Percentiles rank a stretch among this genome's conserved stretches.
phyloP scores from a whole-genome alignment of 1,284 basidiomycete genomes.

The Marasmius sp. region DNA sequence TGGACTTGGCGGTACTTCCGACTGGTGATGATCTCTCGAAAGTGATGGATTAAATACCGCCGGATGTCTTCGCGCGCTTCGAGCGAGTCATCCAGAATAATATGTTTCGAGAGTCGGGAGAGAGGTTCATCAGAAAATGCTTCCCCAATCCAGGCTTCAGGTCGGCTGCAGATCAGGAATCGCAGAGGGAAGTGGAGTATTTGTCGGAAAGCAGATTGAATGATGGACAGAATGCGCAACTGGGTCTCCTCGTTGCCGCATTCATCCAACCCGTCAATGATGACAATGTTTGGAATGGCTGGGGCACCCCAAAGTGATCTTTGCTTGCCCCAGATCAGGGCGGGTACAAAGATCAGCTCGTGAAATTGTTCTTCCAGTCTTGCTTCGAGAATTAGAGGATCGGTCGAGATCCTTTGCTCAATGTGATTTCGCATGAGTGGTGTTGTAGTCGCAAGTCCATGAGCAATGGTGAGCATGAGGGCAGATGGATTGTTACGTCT shows the following conservation, averaged over 20 bases:
- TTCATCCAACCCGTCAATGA: conserved; percentile 7
- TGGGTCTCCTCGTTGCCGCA: neutral
- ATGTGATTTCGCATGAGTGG: neutral
- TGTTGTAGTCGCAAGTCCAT: neutral
- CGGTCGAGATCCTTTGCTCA: neutral
- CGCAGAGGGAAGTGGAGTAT: conserved; percentile 16
- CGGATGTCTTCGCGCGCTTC: neutral
- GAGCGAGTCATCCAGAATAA: too few species aligned
- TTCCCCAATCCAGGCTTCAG: conserved; percentile 23
- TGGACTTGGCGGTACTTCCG: neutral
- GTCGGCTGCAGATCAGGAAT: conserved; percentile 24
- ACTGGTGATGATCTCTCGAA: neutral
- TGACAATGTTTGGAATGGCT: neutral
- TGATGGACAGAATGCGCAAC: neutral
- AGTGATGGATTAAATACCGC: neutral
- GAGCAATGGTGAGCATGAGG: conserved; percentile 2
- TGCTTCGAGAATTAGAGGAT: neutral
- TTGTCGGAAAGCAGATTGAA: neutral
- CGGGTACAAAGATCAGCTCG: neutral
- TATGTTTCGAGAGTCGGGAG: too few species aligned
- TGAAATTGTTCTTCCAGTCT: conserved; percentile 1
- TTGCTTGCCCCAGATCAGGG: neutral
- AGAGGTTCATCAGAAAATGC: too few species aligned
- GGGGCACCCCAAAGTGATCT: neutral
- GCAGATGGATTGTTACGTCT: neutral